Evolutionary conservation across 768 basidiomycete genomes (phyloP).

Genomic region (Leccinum fibrillosum): DNA sequence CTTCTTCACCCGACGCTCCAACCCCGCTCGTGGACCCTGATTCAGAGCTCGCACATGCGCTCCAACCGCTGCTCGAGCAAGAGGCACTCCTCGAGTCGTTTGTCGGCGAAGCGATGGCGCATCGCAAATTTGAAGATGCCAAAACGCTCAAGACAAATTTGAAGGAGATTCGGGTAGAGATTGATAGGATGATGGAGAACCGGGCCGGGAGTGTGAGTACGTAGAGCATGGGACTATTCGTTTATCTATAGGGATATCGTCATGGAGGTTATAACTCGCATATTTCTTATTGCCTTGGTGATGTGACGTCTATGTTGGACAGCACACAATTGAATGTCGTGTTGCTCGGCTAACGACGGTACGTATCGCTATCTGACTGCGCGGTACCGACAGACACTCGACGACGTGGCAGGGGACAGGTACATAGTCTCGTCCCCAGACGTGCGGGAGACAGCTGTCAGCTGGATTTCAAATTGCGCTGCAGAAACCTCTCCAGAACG

Average conservation of each 20-base stretch:
- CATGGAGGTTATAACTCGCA: neutral
- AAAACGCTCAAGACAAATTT: slow-evolving; percentile 79
- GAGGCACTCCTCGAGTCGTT: slow-evolving; percentile 89
- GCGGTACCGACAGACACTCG: too few relatives aligned
- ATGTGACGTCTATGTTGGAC: too few relatives aligned
- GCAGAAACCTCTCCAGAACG: too few relatives aligned
- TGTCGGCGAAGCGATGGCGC: slow-evolving; percentile 84
- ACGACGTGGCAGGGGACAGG: too few relatives aligned
- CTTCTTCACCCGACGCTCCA: slow-evolving; percentile 8
- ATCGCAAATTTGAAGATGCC: slow-evolving; percentile 94
- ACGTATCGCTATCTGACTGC: too few relatives aligned
- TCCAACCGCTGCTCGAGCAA: slow-evolving; percentile 92
- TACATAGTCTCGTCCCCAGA: too few relatives aligned
- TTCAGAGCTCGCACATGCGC: slow-evolving; percentile 61
- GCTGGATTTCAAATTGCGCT: too few relatives aligned
- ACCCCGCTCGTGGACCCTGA: slow-evolving; percentile 53
- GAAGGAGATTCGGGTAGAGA: slow-evolving; percentile 80
- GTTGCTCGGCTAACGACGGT: too few relatives aligned
- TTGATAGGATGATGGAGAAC: slow-evolving; percentile 58
- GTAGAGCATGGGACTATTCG: neutral
- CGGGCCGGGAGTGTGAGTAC: slow-evolving; percentile 16
- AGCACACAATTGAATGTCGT: too few relatives aligned
- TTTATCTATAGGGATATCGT: slow-evolving; percentile 2
- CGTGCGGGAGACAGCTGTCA: too few relatives aligned
- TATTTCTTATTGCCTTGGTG: neutral